A percentile compares a stretch with the other conserved stretches of the same genome.
phyloP scores from a whole-genome alignment of 2,329 filamentous ascomycete species.

The Mycocentrospora acerina region DNA sequence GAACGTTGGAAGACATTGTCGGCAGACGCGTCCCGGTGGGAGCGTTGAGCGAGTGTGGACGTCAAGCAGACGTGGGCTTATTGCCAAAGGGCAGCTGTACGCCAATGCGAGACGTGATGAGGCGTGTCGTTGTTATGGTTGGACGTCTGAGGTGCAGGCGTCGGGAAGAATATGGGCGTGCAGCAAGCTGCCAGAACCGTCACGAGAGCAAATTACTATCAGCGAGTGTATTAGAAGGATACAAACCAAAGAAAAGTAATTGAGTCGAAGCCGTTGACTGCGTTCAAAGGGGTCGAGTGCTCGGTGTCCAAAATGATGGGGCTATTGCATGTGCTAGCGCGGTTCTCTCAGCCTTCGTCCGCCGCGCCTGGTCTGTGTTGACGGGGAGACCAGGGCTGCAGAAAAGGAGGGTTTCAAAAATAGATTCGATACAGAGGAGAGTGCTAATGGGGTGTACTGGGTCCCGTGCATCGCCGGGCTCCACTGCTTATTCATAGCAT shows the following conservation, averaged over 20 bases:
- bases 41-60: slow-evolving; percentile 33
- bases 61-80: slow-evolving; percentile 19
- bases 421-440: slow-evolving; percentile 23
- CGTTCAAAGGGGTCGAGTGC: slow-evolving; percentile 23
- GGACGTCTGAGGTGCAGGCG: too few relatives aligned
- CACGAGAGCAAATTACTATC: slow-evolving; percentile 20
- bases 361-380: slow-evolving; percentile 20
- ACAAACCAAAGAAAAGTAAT: slow-evolving; percentile 34
- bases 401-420: slow-evolving; percentile 24
- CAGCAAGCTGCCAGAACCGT: slow-evolving; percentile 3
- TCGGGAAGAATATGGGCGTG: slow-evolving; percentile 5
- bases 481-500: slow-evolving; percentile 18
- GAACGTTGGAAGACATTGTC: slow-evolving; percentile 61
- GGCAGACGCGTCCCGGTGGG: slow-evolving; percentile 43
- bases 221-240: slow-evolving; percentile 33
- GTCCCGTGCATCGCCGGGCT: slow-evolving; percentile 10
- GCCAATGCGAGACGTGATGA: background rate
- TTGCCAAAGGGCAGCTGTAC: slow-evolving; percentile 7
- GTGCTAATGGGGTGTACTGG: slow-evolving; percentile 8
- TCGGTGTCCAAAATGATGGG: slow-evolving; percentile 17
- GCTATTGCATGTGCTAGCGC: slow-evolving; percentile 17
- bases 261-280: slow-evolving; percentile 17
- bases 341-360: slow-evolving; percentile 11
- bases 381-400: slow-evolving; percentile 13
- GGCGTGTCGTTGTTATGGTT: too few relatives aligned